These are phyloP conservation scores for Prunella vulgaris DNA, from an alignment of 257 asterid species.

Conservation along the genomic window DNA sequence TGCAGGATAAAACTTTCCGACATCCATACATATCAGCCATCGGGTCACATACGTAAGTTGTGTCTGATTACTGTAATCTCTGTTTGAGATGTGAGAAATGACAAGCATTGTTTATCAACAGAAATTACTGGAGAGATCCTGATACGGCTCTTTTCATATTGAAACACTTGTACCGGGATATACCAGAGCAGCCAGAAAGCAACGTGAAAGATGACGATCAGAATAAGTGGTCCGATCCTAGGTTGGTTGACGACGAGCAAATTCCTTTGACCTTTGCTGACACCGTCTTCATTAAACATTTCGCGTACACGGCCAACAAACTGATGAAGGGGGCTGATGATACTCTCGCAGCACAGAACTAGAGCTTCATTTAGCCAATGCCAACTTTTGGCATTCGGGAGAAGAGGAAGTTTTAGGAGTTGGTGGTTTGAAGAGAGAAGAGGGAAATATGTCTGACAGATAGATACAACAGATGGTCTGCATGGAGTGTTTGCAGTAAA, in stretches of 20 bases:
- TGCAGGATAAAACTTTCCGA: conserved; percentile 95
- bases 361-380: background rate
- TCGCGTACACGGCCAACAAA: conserved; percentile 53
- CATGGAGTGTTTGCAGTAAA: too few relatives aligned
- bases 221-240: conserved; percentile 51
- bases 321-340: conserved; percentile 20
- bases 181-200: conserved; percentile 53
- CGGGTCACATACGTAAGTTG: conserved; percentile 88
- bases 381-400: too few relatives aligned
- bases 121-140: conserved; percentile 91
- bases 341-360: background rate
- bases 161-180: conserved; percentile 77
- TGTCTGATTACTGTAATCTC: background rate
- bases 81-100: background rate
- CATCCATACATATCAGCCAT: conserved; percentile 90
- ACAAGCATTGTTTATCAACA: conserved; percentile 21
- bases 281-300: conserved; percentile 38
- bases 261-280: conserved; percentile 84
- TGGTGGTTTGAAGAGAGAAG: too few relatives aligned
- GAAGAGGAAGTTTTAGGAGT: too few relatives aligned
- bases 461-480: too few relatives aligned
- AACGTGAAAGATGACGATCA: conserved; percentile 27
- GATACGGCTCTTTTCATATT: conserved; percentile 94
- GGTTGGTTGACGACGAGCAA: conserved; percentile 59
- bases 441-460: too few relatives aligned